Percentiles rank a stretch among this genome's conserved stretches.
phyloP scores from a whole-genome alignment of 352 stramenopile species.

The Poterioochromonas sp. region DNA sequence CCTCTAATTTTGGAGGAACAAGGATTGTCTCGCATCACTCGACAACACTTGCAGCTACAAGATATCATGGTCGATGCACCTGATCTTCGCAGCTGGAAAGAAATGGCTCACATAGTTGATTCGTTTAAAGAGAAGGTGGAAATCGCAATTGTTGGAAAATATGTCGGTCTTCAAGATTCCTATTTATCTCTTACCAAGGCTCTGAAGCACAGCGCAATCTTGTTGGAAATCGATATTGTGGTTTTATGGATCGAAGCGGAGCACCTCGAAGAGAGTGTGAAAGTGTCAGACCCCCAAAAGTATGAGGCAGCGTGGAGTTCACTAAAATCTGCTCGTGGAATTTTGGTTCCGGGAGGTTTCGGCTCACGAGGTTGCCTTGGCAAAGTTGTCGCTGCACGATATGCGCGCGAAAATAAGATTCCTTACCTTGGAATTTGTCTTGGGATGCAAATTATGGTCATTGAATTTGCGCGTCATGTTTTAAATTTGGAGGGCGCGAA shows the following conservation, averaged over 20 bases:
- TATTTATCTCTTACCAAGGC: slow-evolving; percentile 98
- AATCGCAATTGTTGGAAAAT: slow-evolving; percentile 96
- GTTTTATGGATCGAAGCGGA: slow-evolving; percentile 96
- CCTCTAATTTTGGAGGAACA: slow-evolving; percentile 92
- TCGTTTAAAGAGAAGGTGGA: slow-evolving; percentile 74
- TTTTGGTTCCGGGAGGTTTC: slow-evolving; percentile 97
- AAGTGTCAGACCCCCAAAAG: slow-evolving; percentile 48
- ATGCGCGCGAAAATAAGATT: slow-evolving; percentile 82
- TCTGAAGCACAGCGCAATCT: slow-evolving; percentile 51
- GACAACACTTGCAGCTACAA: slow-evolving; percentile 77
- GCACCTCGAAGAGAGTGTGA: slow-evolving; percentile 74
- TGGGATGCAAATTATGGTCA: slow-evolving; percentile 83
- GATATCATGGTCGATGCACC: slow-evolving; percentile 42
- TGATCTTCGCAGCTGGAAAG: slow-evolving; percentile 57
- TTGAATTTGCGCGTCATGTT: slow-evolving; percentile 92
- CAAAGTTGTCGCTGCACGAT: slow-evolving; percentile 79
- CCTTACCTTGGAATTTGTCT: slow-evolving; percentile 97
- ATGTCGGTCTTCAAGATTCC: slow-evolving; percentile 61
- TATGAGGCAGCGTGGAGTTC: slow-evolving; percentile 75
- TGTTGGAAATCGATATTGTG: slow-evolving; percentile 62
- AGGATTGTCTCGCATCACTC: slow-evolving; percentile 81
- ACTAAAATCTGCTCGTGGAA: slow-evolving; percentile 64
- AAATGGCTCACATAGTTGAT: slow-evolving; percentile 86
- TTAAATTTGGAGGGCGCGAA: slow-evolving; percentile 71
- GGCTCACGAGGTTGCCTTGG: slow-evolving; percentile 91